Percentiles rank a stretch among this genome's conserved stretches.
Evolutionary conservation across 2,329 filamentous ascomycete species (phyloP).

Genomic region (Trichophyton verrucosum): DNA sequence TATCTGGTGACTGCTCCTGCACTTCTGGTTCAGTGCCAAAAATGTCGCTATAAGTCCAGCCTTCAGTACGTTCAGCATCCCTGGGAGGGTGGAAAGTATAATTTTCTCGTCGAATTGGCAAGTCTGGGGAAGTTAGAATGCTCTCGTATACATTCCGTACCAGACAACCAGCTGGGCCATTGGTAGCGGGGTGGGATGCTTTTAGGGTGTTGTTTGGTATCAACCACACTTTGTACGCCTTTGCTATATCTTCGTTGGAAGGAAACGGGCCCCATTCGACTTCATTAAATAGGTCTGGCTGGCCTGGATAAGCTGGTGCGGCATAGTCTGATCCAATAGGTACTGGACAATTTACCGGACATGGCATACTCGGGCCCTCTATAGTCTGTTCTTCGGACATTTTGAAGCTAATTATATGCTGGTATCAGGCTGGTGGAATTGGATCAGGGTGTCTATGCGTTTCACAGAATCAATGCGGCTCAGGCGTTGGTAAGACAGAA

Average conservation of each 20-base stretch:
- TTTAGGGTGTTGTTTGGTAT: constrained; percentile 17
- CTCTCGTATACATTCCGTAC: constrained; percentile 24
- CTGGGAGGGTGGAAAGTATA: background rate
- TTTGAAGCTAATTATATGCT: background rate
- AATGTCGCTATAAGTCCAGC: constrained; percentile 14
- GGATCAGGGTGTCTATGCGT: too few species aligned
- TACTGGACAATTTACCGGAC: background rate
- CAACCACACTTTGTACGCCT: constrained; percentile 21
- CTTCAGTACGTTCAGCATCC: background rate
- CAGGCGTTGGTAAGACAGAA: too few species aligned
- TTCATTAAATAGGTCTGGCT: constrained; percentile 19
- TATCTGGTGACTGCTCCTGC: background rate
- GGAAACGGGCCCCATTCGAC: constrained; percentile 19
- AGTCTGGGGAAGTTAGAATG: constrained; percentile 16
- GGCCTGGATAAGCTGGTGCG: constrained; percentile 16
- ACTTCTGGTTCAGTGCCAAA: constrained; percentile 8
- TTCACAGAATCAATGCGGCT: too few species aligned
- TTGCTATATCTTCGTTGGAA: constrained; percentile 15
- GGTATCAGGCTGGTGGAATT: too few species aligned
- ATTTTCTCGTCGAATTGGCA: constrained; percentile 13
- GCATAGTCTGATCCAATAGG: background rate
- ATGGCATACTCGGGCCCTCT: too few species aligned
- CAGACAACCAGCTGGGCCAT: constrained; percentile 12
- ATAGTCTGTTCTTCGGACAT: background rate
- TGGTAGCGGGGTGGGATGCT: constrained; percentile 4